Evolutionary conservation across 2,329 filamentous ascomycete genomes (phyloP).

Genomic region (Sporothrix mexicana): DNA sequence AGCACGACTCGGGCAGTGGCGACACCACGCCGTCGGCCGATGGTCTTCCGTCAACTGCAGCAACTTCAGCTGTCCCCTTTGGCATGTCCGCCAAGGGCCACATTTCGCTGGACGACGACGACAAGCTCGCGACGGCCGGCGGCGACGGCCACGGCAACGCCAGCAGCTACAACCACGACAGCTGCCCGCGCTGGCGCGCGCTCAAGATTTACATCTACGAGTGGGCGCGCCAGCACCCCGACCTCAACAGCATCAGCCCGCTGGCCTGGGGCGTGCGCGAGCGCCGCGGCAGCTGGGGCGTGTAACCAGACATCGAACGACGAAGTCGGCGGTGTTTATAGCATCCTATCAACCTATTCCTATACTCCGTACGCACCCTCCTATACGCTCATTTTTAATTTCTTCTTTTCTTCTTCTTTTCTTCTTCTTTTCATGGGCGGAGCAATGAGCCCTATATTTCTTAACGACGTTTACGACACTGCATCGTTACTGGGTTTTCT

Average conservation of each 20-base stretch:
- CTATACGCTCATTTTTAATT: neutral
- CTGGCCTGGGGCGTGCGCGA: constrained; percentile 72
- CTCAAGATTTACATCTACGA: constrained; percentile 82
- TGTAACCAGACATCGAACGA: constrained; percentile 48
- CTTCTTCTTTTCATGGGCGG: neutral
- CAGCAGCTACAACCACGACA: constrained; percentile 51
- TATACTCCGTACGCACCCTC: neutral
- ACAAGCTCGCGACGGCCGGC: constrained; percentile 36
- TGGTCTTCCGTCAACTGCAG: too few relatives aligned
- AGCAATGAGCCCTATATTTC: neutral
- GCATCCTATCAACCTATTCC: neutral
- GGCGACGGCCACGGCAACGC: constrained; percentile 21
- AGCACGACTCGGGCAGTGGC: constrained; percentile 64
- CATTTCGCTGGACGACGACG: constrained; percentile 68
- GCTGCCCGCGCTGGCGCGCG: constrained; percentile 78
- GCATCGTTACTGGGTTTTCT: constrained; percentile 28
- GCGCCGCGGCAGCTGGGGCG: constrained; percentile 74
- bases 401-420: neutral
- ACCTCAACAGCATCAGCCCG: constrained; percentile 65
- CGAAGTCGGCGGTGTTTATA: neutral
- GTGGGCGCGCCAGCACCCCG: constrained; percentile 87
- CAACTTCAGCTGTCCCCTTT: constrained; percentile 20
- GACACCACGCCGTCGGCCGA: constrained; percentile 54
- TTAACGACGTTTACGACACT: constrained; percentile 20
- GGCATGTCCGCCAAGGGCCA: constrained; percentile 67